Evolutionary conservation across 2,329 filamentous ascomycete species (phyloP).

Genomic region (Colletotrichum caudatum): DNA sequence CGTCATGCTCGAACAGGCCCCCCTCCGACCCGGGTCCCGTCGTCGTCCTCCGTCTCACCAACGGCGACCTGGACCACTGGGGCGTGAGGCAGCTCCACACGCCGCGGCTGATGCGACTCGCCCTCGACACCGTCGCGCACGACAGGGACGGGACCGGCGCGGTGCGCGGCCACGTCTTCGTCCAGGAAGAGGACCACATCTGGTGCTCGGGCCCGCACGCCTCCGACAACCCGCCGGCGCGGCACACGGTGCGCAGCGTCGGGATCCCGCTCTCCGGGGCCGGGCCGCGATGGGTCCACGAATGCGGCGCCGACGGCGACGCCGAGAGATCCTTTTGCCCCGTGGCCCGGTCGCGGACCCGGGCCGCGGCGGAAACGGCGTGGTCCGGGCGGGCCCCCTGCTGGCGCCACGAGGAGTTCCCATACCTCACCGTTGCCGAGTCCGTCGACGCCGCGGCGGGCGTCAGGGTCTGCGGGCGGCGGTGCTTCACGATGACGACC

Average conservation of each 20-base stretch:
- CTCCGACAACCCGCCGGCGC: constrained; percentile 53
- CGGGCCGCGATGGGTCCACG: constrained; percentile 64
- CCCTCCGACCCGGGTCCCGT: constrained; percentile 45
- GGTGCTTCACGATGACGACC: constrained; percentile 61
- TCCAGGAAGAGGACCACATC: constrained; percentile 67
- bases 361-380: not conserved
- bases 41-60: constrained; percentile 60
- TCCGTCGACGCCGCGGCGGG: constrained; percentile 59
- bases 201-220: constrained; percentile 62
- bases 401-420: constrained; percentile 67
- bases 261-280: constrained; percentile 64
- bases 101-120: constrained; percentile 63
- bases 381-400: constrained; percentile 57
- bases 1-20: constrained; percentile 41
- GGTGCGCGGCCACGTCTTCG: constrained; percentile 59
- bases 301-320: constrained; percentile 58
- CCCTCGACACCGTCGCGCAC: constrained; percentile 59
- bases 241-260: constrained; percentile 61
- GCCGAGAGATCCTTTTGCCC: constrained; percentile 56
- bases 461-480: constrained; percentile 58
- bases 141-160: constrained; percentile 45
- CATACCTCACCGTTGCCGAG: constrained; percentile 61
- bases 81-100: constrained; percentile 64
- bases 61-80: constrained; percentile 64
- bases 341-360: constrained; percentile 21